Evolutionary conservation across 148 eudicot genomes (phyloP), one percentile per base, ranked within the genome.

Genomic region (Amaranthus cruentus): DNA sequence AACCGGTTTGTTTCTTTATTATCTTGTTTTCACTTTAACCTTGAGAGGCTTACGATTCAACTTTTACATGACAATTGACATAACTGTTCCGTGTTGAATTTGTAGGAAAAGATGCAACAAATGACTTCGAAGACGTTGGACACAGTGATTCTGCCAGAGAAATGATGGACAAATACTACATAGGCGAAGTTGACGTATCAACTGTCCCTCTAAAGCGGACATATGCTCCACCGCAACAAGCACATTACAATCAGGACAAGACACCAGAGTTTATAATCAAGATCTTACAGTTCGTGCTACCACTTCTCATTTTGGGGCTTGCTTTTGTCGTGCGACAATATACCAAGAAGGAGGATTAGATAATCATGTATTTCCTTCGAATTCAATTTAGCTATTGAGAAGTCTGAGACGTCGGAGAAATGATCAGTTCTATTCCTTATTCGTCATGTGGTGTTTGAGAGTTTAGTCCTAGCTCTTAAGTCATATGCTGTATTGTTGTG

Each of bases 61-160:
- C 68, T 58, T 10, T 55, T 52, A 52, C 47, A 66, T 28, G 38
- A 28, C 38, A 28, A 28, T 28, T 55, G 63, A 64, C 70, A 47
- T 57, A 61, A 21, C 18, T 6, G 15, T 44, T 47, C 9, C 66
- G 38, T 59, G 38, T 28, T 28, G 38, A 28, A 52, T 10, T 57
- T 82, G 54, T 82, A 91, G 97, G 93, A 38, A 91, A 91, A 86
- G 97, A 91, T 72, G 97, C 93, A 57, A 89, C 94, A 47, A 83
- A 84, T 54, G 97, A 91, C 76, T 91, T 91, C 74, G 97, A 91
- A 75, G 97, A 91, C 55, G 85, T 86, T 13, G 97, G 97, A 10
- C 97, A 91, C 81, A 89, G 94, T 69, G 94, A 91, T 69, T 18
- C 78, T 4, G 97, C 97, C 38, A 77, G 89, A 75, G 94, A 88